Percentiles rank a stretch among this genome's conserved stretches.
Evolutionary conservation across 2,329 filamentous ascomycete species (phyloP).

Genomic region (Talaromyces sp.): DNA sequence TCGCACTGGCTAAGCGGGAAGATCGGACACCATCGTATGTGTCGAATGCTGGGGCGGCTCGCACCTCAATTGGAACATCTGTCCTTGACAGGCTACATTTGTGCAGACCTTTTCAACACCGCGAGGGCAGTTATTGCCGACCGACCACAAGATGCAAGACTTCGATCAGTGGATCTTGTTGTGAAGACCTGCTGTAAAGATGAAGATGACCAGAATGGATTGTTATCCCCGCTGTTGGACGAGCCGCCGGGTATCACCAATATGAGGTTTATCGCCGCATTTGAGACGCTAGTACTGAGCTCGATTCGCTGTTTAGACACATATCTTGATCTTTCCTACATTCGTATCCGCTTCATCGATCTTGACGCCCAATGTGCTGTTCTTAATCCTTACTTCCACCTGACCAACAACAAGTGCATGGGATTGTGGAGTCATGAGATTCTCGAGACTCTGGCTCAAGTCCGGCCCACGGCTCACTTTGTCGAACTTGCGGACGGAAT

Average conservation of each 20-base stretch:
- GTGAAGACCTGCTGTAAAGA: slow-evolving; percentile 68
- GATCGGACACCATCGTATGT: slow-evolving; percentile 61
- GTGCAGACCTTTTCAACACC: slow-evolving; percentile 61
- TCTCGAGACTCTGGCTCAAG: slow-evolving; percentile 53
- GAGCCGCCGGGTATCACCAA: slow-evolving; percentile 68
- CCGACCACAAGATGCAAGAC: slow-evolving; percentile 38
- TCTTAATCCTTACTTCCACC: slow-evolving; percentile 67
- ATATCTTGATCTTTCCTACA: slow-evolving; percentile 56
- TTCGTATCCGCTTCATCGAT: slow-evolving; percentile 71
- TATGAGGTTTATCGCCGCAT: slow-evolving; percentile 65
- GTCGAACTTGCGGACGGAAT: slow-evolving; percentile 61
- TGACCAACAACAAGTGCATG: slow-evolving; percentile 56
- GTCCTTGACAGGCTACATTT: slow-evolving; percentile 67
- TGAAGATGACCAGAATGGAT: slow-evolving; percentile 28
- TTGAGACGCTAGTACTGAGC: slow-evolving; percentile 62
- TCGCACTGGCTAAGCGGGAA: slow-evolving; percentile 43
- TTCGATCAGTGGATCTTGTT: slow-evolving; percentile 65
- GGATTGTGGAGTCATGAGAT: slow-evolving; percentile 70
- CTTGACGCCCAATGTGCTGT: slow-evolving; percentile 66
- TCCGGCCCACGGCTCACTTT: slow-evolving; percentile 56
- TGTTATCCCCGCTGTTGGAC: slow-evolving; percentile 46
- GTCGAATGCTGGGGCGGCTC: slow-evolving; percentile 56
- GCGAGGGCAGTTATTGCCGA: slow-evolving; percentile 49
- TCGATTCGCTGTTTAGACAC: slow-evolving; percentile 57
- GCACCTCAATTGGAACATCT: slow-evolving; percentile 61